Conservation (phyloP, 2,329 filamentous ascomycete genomes). For the Alternaria arborescens region DNA sequence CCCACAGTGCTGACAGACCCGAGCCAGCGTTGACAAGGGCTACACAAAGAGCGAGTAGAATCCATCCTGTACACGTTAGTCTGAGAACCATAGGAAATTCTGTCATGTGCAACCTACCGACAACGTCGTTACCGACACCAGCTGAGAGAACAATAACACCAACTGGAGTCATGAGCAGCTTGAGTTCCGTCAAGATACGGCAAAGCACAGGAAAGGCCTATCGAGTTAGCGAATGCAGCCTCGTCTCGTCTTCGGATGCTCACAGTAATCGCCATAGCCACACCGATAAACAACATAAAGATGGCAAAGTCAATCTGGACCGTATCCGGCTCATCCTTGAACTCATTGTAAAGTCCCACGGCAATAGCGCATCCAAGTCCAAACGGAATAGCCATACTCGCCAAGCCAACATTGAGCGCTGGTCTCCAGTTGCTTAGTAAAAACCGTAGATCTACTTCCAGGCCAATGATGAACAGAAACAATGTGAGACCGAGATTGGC, state of each 20-base stretch:
- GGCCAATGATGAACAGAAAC: slow-evolving; percentile 86
- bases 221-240: slow-evolving; percentile 14
- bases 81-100: neutral
- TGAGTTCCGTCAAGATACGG: slow-evolving; percentile 89
- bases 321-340: slow-evolving; percentile 65
- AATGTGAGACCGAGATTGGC: slow-evolving; percentile 85
- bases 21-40: slow-evolving; percentile 88
- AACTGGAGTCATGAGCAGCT: slow-evolving; percentile 81
- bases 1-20: slow-evolving; percentile 84
- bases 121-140: slow-evolving; percentile 91
- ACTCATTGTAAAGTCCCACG: slow-evolving; percentile 80
- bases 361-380: slow-evolving; percentile 82
- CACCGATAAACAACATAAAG: slow-evolving; percentile 84
- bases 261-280: slow-evolving; percentile 90
- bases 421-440: slow-evolving; percentile 82
- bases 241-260: slow-evolving; percentile 21
- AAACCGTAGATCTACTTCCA: slow-evolving; percentile 84
- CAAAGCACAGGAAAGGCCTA: slow-evolving; percentile 87
- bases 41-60: slow-evolving; percentile 90
- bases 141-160: slow-evolving; percentile 89
- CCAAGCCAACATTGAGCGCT: slow-evolving; percentile 77
- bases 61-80: slow-evolving; percentile 68
- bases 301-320: slow-evolving; percentile 68
- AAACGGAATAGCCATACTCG: slow-evolving; percentile 84
- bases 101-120: slow-evolving; percentile 53